Conservation (phyloP, 805 yeast species). For the Candida pseudoglaebosa region DNA sequence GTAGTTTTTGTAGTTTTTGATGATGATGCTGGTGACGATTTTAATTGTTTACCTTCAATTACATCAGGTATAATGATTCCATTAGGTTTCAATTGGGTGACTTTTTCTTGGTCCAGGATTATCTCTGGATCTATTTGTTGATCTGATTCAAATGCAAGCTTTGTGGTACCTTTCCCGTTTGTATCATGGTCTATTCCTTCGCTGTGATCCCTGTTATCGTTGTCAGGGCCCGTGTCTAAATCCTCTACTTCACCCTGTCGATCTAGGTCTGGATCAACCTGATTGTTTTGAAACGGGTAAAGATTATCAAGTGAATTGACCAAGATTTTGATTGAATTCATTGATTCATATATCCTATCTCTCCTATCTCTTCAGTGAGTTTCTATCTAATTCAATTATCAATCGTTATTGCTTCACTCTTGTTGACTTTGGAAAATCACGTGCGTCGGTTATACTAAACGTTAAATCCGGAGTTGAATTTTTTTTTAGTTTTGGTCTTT, state of each 20-base stretch:
- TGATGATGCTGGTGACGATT: background rate
- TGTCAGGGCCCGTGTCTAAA: constrained; percentile 8
- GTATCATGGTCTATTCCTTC: background rate
- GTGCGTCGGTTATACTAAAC: too few species aligned
- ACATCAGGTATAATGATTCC: background rate
- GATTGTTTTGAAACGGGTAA: constrained; percentile 15
- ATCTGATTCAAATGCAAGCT: too few species aligned
- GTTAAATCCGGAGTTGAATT: too few species aligned
- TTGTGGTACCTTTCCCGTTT: too few species aligned
- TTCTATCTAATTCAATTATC: too few species aligned
- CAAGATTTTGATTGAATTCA: constrained; percentile 34
- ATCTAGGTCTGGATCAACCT: constrained; percentile 4
- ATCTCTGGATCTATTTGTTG: too few species aligned
- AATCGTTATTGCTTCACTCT: background rate
- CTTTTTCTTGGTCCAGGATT: background rate
- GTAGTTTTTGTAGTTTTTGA: background rate
- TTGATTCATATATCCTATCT: constrained; percentile 8
- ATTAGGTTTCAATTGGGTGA: too few species aligned
- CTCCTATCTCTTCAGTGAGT: too few species aligned
- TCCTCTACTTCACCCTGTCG: constrained; percentile 7
- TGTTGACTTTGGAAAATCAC: background rate
- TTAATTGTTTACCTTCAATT: background rate
- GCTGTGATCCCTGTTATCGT: background rate
- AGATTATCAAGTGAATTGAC: constrained; percentile 30
- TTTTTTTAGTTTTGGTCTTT: too few species aligned